Conservation (phyloP, 225 moss, liverwort and hornwort genomes). For the Thuidium tamariscinum region DNA sequence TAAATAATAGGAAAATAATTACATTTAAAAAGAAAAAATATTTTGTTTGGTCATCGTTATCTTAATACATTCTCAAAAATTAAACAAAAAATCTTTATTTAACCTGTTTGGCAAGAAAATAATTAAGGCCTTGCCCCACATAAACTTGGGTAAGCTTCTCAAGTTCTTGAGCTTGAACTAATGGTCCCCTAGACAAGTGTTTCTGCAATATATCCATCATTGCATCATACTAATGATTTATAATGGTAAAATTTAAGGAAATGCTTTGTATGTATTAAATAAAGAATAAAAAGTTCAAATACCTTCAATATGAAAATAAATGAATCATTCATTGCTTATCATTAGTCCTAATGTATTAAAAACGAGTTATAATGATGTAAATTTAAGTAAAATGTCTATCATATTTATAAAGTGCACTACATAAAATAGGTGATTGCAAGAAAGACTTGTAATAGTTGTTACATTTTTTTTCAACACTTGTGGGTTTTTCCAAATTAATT, state of each 20-base stretch:
- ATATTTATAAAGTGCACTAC: neutral
- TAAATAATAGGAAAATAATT: too few species aligned
- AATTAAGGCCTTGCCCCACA: slow-evolving; percentile 43
- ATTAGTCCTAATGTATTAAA: neutral
- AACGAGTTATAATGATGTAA: neutral
- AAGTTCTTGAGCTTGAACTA: slow-evolving; percentile 36
- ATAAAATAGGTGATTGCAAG: neutral
- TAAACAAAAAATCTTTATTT: too few species aligned
- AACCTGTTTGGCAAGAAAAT: slow-evolving; percentile 65
- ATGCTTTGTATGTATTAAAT: too few species aligned
- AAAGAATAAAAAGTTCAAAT: neutral
- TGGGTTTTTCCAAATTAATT: neutral
- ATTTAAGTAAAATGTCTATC: neutral
- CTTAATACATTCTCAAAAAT: neutral
- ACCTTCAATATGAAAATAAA: neutral
- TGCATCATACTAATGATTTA: neutral
- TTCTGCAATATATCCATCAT: neutral
- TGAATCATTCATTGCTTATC: neutral
- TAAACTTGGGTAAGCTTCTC: slow-evolving; percentile 66
- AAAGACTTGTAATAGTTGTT: neutral
- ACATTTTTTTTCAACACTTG: neutral
- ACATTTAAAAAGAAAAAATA: neutral
- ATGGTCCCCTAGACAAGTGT: slow-evolving; percentile 25
- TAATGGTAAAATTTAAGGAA: neutral
- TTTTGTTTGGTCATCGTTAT: neutral